Percentiles rank a stretch among this genome's conserved stretches.
Conservation (phyloP, 75 land plant genomes). For the Adiantum capillusveneris region DNA sequence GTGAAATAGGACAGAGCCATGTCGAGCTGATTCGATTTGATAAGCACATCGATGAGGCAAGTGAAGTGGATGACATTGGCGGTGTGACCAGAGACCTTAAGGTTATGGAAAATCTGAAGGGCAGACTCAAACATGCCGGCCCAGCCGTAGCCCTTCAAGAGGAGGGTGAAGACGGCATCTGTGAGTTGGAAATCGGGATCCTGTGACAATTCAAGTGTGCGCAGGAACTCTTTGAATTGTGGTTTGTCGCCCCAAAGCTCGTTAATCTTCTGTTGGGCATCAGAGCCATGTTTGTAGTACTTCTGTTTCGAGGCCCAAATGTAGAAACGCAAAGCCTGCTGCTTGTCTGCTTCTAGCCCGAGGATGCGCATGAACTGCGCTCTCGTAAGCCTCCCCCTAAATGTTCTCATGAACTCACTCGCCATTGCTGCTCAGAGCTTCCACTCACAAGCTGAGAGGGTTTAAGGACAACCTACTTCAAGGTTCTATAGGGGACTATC, state of each 20-base stretch:
- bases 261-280: neutral
- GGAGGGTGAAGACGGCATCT: neutral
- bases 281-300: neutral
- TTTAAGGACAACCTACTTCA: too few relatives aligned
- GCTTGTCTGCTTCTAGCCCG: neutral
- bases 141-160: slow-evolving; percentile 4
- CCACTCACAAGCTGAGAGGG: too few relatives aligned
- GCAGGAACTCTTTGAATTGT: neutral
- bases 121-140: slow-evolving; percentile 1
- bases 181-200: neutral
- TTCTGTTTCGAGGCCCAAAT: slow-evolving; percentile 1
- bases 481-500: too few relatives aligned
- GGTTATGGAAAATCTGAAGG: neutral
- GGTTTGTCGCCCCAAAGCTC: neutral
- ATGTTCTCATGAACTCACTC: slow-evolving; percentile 1
- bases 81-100: slow-evolving; percentile 1
- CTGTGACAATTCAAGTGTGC: neutral
- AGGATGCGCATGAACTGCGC: neutral
- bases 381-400: neutral
- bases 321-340: slow-evolving; percentile 4
- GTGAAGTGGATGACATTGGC: slow-evolving; percentile 4
- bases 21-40: neutral
- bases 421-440: too few relatives aligned
- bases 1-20: slow-evolving; percentile 21
- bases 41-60: neutral